Evolutionary conservation across 352 stramenopile species (phyloP), one percentile per base, ranked within the genome.

Genomic region (Aphanomyces invadans): DNA sequence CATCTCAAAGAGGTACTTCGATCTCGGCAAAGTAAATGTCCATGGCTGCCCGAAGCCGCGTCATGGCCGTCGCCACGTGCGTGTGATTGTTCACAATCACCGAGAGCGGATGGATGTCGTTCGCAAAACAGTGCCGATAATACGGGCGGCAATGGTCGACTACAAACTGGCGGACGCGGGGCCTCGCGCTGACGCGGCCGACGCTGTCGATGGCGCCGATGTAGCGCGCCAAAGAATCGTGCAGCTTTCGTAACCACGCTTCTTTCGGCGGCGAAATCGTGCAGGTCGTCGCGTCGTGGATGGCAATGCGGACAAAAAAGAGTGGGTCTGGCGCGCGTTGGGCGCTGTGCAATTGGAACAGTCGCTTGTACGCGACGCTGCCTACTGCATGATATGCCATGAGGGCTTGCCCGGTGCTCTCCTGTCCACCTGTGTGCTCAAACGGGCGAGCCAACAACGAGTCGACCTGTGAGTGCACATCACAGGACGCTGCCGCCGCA

Each of bases 1-100:
- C 21, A 45, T 33, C 21, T 42, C 53, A 45, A 23, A 4, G 1
- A 38, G 4, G 29, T 29, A 62, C 54, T 21, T 62, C 54, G 17
- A 62, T 46, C 21, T 62, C 54, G n/a, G 33, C 54, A 48, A 44
- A 62, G 54, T 62, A 62, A 48, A 62, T 62, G 54, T 62, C 54
- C 26, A 44, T 49, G n/a, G 54, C 36, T 3, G 54, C 9, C 11
- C 54, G 54, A 4, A 62, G 29, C 2, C n/a, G 29, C 36, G 33
- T 62, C 54, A 62, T 62, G 17, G 46, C 38, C 5, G 5, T 31
- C 11, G 33, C 54, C 12, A 62, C 36, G 21, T 29, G 5, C 12
- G 17, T 4, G 21, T 62, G 54, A 25, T 62, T 62, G 54, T 36
- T 17, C 32, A 62, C 26, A 1, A 36, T 62, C 3, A 32, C 36